A percentile compares a stretch with the other conserved stretches of the same genome.
Evolutionary conservation across 179 eudicot species (phyloP).

Genomic region (Corrigiola litoralis): DNA sequence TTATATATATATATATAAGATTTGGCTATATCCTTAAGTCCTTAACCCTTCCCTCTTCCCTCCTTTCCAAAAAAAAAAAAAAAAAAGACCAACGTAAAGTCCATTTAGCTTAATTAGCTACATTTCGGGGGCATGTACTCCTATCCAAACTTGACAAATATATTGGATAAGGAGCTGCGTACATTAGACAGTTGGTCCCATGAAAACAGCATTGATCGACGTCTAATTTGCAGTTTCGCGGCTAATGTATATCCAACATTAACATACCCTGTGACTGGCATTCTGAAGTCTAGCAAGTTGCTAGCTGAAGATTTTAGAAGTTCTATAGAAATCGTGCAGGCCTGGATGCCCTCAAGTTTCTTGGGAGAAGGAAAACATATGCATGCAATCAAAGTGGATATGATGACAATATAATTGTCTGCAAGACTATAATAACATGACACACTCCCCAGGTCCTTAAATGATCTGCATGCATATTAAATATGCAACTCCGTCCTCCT

Average conservation of each 20-base stretch:
- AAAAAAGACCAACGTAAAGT: too few relatives aligned
- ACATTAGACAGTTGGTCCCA: conserved; percentile 1
- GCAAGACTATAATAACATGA: not conserved
- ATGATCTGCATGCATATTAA: not conserved
- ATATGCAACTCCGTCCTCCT: too few relatives aligned
- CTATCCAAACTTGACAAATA: not conserved
- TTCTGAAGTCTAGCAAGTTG: not conserved
- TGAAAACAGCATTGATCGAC: not conserved
- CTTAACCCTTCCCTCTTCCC: too few relatives aligned
- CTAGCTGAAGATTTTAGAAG: not conserved
- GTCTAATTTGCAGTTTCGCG: not conserved
- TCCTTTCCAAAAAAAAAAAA: too few relatives aligned
- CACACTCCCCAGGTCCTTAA: not conserved
- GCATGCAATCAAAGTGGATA: not conserved
- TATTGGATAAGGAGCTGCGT: too few relatives aligned
- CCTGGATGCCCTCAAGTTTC: not conserved
- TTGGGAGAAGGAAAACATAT: not conserved
- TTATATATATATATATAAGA: too few relatives aligned
- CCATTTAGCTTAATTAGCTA: too few relatives aligned
- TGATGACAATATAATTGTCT: not conserved
- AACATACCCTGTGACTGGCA: not conserved
- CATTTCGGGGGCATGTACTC: too few relatives aligned
- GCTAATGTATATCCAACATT: conserved; percentile 2
- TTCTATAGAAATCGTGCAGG: not conserved
- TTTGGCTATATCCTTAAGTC: too few relatives aligned